Evolutionary conservation across 257 asterid genomes (phyloP), one percentile per base, ranked within the genome.

Genomic region (Nicotiana benthamiana): DNA sequence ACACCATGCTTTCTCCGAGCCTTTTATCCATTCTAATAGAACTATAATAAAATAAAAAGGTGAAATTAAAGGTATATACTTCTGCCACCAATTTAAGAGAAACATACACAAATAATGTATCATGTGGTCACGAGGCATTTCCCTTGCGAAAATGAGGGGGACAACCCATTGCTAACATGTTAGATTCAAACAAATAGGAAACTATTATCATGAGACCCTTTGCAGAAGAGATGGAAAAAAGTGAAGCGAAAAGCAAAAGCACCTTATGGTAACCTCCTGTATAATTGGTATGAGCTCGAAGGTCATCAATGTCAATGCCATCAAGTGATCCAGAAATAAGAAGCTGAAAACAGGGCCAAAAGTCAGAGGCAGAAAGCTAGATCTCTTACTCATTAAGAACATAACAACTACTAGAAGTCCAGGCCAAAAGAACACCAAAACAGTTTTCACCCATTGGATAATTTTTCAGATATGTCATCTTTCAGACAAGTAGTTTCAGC

Each of bases 251-350:
- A 20, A 28, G 80, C 56, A 53, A 62, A 78, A 20, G n/a, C 62
- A 93, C 99, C 90, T 86, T 82, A 54, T 92, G 97, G 87, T 96
- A 96, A 83, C 99, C 99, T 51, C 99, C 99, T 20, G 97, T 79
- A 83, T 96, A 96, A 79, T 88, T 90, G 75, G 97, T 87, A 87
- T 94, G 87, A 75, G 88, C 90, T 88, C 88, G 94, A 85, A 96
- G 97, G 86, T 96, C 97, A 81, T 90, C 93, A 68, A 96, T 72
- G 86, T 94, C 94, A 86, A 91, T 83, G 60, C 97, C 98, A 86
- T 96, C 99, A 80, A 90, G 89, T 34, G 99, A 88, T 82, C 99
- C 99, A 82, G 98, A 90, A 78, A 96, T 96, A 75, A 96, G 87
- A 89, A 96, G 99, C 99, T 96, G 89, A 66, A 81, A 59, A 52